Conservation (phyloP, 306 rosid genomes). For the Mucuna pruriens region DNA sequence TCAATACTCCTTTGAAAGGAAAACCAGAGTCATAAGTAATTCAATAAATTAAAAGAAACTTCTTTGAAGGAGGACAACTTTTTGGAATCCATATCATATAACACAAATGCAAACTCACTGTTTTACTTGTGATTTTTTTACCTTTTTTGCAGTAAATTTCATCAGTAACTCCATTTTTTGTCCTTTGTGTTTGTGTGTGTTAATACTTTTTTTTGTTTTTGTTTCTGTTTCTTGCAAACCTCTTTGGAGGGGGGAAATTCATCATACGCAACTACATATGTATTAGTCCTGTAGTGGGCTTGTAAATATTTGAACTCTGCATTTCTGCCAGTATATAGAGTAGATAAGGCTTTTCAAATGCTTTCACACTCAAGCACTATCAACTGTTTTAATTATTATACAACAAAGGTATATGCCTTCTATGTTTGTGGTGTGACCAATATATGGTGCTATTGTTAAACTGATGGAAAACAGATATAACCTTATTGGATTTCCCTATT, state of each 20-base stretch:
- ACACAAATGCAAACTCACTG: background rate
- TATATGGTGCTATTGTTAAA: background rate
- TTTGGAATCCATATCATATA: conserved; percentile 7
- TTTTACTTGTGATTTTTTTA: background rate
- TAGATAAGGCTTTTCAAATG: background rate
- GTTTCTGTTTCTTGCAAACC: background rate
- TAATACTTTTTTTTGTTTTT: background rate
- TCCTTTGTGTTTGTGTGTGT: background rate
- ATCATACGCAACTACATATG: background rate
- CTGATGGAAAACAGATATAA: background rate
- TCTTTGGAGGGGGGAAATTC: background rate
- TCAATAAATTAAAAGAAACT: background rate
- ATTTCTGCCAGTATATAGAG: background rate
- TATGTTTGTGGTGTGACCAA: background rate
- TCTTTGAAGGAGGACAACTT: background rate
- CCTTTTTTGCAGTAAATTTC: background rate
- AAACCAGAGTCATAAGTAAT: background rate
- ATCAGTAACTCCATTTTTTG: background rate
- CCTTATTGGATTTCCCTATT: background rate
- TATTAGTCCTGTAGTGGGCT: background rate
- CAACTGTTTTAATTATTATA: background rate
- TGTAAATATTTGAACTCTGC: conserved; percentile 2
- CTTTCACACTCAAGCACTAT: background rate
- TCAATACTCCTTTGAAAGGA: background rate
- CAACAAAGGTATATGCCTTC: background rate